Conservation (phyloP, 2,329 filamentous ascomycete genomes). For the Aspergillus udagawae region DNA sequence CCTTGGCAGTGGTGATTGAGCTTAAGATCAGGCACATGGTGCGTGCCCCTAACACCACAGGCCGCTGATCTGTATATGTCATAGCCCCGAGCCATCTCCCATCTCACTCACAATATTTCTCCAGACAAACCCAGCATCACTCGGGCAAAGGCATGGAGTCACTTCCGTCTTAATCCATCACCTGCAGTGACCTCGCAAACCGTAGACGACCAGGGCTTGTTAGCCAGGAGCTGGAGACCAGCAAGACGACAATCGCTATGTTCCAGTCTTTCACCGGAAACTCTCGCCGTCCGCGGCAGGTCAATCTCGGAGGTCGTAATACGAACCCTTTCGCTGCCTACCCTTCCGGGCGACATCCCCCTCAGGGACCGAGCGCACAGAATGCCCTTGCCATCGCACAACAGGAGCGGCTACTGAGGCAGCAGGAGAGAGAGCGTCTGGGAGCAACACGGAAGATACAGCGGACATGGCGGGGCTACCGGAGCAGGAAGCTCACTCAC, state of each 20-base stretch:
- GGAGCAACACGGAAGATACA: constrained; percentile 74
- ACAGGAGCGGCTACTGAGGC: constrained; percentile 74
- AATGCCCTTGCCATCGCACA: constrained; percentile 81
- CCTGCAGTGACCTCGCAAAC: constrained; percentile 8
- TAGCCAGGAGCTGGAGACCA: constrained; percentile 3
- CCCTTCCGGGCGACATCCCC: constrained; percentile 55
- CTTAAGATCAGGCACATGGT: not conserved
- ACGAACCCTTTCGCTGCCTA: constrained; percentile 70
- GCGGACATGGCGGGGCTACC: constrained; percentile 75
- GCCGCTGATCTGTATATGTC: constrained; percentile 18
- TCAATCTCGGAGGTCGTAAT: constrained; percentile 85
- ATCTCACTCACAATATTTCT: constrained; percentile 5
- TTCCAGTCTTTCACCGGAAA: constrained; percentile 88
- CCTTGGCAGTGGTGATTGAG: not conserved
- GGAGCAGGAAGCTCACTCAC: constrained; percentile 56
- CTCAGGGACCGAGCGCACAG: constrained; percentile 60
- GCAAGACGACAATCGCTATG: constrained; percentile 52
- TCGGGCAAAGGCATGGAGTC: constrained; percentile 17
- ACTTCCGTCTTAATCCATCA: constrained; percentile 11
- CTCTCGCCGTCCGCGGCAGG: constrained; percentile 79
- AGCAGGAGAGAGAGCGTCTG: constrained; percentile 73
- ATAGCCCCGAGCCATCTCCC: constrained; percentile 19
- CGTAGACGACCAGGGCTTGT: constrained; percentile 4
- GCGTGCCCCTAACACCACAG: constrained; percentile 10
- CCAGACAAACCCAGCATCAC: not conserved